These are phyloP conservation scores for Trichomonas tenax DNA, from an alignment of 208 protist genomes.

Conservation along the genomic window DNA sequence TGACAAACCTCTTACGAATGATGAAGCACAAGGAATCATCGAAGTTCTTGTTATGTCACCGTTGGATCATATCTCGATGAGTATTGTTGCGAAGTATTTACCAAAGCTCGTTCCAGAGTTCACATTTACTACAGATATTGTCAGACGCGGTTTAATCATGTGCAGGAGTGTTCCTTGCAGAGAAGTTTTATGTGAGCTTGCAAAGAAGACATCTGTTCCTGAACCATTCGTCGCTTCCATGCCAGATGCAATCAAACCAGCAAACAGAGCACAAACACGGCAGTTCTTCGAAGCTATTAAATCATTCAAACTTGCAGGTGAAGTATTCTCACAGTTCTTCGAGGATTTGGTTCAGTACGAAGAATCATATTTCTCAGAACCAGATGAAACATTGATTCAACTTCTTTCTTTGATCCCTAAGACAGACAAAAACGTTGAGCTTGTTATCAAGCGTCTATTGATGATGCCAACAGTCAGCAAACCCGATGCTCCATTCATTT, in stretches of 20 bases:
- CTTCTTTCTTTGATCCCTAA: background rate
- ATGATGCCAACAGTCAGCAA: background rate
- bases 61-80: background rate
- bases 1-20: background rate
- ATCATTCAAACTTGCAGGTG: background rate
- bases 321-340: background rate
- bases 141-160: background rate
- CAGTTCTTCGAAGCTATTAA: background rate
- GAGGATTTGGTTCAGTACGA: background rate
- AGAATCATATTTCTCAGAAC: background rate
- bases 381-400: background rate
- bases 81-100: background rate
- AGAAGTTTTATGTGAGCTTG: background rate
- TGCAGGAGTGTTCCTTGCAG: background rate
- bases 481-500: background rate
- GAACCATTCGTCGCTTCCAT: background rate
- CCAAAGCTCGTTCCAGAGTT: background rate
- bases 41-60: background rate
- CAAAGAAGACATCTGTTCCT: background rate
- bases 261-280: background rate
- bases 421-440: background rate
- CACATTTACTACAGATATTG: background rate
- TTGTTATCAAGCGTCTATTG: background rate
- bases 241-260: background rate
- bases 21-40: background rate